Evolutionary conservation across 1,139 yeast species (phyloP), one percentile per base, ranked within the genome.

Genomic region (Yamadazyma triangularis): DNA sequence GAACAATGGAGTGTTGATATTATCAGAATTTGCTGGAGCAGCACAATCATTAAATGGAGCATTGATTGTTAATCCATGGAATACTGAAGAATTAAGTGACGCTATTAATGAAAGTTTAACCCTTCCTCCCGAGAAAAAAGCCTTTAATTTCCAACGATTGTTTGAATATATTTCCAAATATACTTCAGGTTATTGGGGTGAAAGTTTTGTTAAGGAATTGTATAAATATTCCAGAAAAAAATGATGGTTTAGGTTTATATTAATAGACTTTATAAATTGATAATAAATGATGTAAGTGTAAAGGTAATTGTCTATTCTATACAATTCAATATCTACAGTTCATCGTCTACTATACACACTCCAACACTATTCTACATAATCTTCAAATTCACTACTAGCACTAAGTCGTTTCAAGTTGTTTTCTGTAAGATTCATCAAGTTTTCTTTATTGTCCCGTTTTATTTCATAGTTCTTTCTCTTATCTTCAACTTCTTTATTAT

Each of bases 11-110:
- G 78, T 87, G 3, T 68, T 91, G 44, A 83, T 91, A 29, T 61
- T 91, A 39, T 81, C 94, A 28, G 99, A 91, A 58, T 91, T 91
- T 62, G 94, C 98, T 0, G 99, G 99, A 28, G 98, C 98, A n/a
- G 97, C 98, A 1, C 99, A 91, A 60, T 82, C 94, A 1, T 66
- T 91, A 41, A 91, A 91, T 51, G 98, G 99, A 15, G 88, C 96
- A 1, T 58, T 91, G 14, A 79, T 91, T 39, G 95, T 91, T 20
- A 91, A 91, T 51, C 99, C 99, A 3, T 91, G 99, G 99, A 91
- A 89, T 56, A 89, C 91, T 12, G 98, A 93, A 47, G 98, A 93
- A 47, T 61, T 91, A 50, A 78, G 95, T 22, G 84, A 77, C 29
- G 83, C 97, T 2, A 83, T 91, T 35, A 72, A 81, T 48, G 96